Percentiles rank a stretch among this genome's conserved stretches.
Conservation (phyloP, 768 basidiomycete genomes). For the Daedalea quercina region DNA sequence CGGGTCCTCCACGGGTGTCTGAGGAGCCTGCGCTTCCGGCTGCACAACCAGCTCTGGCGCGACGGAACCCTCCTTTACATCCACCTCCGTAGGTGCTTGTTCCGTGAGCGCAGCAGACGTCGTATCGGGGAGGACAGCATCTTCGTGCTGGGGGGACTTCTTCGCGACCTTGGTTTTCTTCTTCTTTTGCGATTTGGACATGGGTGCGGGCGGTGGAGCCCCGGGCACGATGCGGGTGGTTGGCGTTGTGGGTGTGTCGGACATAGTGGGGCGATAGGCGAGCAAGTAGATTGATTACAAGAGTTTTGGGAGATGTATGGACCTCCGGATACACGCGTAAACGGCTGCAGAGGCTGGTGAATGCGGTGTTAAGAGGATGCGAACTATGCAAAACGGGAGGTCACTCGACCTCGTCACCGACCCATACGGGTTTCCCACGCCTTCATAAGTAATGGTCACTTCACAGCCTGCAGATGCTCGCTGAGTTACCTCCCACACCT, state of each 20-base stretch:
- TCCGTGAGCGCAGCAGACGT: conserved; percentile 41
- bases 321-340: too few species aligned
- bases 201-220: conserved; percentile 56
- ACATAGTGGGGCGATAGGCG: too few species aligned
- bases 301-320: too few species aligned
- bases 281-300: too few species aligned
- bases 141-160: conserved; percentile 33
- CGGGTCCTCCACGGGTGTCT: conserved; percentile 13
- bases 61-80: conserved; percentile 39
- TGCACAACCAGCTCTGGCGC: conserved; percentile 41
- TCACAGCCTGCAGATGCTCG: background rate
- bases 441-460: background rate
- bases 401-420: background rate
- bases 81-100: conserved; percentile 40
- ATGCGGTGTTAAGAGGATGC: background rate
- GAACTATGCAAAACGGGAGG: background rate
- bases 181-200: conserved; percentile 53
- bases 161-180: conserved; percentile 38
- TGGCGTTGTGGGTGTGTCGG: conserved; percentile 20
- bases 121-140: conserved; percentile 42
- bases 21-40: conserved; percentile 14
- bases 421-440: background rate
- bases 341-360: background rate
- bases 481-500: too few species aligned
- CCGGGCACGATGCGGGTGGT: conserved; percentile 64